Base-by-base conservation (phyloP, 2,329 filamentous ascomycete genomes). In the Hypoxylon sp. region DNA sequence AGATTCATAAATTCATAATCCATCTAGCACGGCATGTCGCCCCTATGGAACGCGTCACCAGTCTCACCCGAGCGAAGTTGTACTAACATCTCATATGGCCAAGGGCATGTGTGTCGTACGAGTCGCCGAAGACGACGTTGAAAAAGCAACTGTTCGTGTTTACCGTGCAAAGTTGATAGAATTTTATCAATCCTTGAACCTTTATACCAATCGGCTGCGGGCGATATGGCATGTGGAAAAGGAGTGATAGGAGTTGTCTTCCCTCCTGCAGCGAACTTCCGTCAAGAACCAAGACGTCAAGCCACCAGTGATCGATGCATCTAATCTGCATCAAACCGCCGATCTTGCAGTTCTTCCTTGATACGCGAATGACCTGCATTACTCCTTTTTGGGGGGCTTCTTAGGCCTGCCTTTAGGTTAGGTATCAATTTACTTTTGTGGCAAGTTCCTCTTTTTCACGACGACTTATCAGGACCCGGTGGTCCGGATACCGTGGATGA, bases 381-480 rank as follows among this genome's bases (percentile, higher is more conserved):
- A 24, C 41, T 43, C 15, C 28, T 34, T 13, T 22, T 39, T 49
- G 24, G 53, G 39, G 39, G 54, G 54, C 54, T 47, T 44, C 41
- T 26, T 11, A 30, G 48, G 46, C 41, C 32, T 26, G 24, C 7
- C 24, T 48, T 48, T 19, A 1, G 24, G 7, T 3, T 49, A n/a
- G n/a, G n/a, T 11, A 15, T 20, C 17, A 41, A 26, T 49, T 46
- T 17, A 41, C 26, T 49, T 46, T 58, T 50, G 50, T 51, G 52
- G 26, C 41, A 26, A 34, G 30, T 26, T 24, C n/a, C 30, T 28
- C 20, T 39, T 22, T 22, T 28, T 28, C 49, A 24, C 41, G 15
- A 37, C 49, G 28, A 49, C n/a, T 37, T 53, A 60, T 64, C 51
- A 49, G 17, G 65, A 64, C 65, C 65, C 65, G 65, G 62, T 67